Base-by-base conservation (phyloP, 352 stramenopile species). In the Peronospora destructor region DNA sequence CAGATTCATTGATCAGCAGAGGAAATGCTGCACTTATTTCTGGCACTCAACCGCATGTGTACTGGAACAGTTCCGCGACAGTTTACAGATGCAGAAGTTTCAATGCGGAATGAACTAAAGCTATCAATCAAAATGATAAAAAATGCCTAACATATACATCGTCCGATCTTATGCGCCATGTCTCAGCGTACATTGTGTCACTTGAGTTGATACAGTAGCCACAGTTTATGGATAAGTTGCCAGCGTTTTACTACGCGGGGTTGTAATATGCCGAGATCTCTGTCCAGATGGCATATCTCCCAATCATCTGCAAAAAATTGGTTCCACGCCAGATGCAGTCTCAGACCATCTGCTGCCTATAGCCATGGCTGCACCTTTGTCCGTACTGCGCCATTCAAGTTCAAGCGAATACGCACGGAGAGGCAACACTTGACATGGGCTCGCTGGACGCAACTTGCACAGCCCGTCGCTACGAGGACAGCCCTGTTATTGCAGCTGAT, bases 401-500 rank as follows among this genome's bases (percentile, higher is more conserved):
- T 56, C 32, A 60, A 60, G 32, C 6, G 23, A 55, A 45, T 25
- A 35, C 28, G 11, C 17, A 32, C 16, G 30, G 30, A 19, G 45
- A 36, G 45, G 14, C 33, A 37, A 45, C 25, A 50, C 45, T 50
- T 56, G 53, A 50, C 45, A 29, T 50, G 38, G 16, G 30, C 30
- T 63, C 44, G 43, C 49, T 50, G 49, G 43, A 63, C 55, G 49
- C 35, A 58, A 42, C 14, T 54, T 54, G 45, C 30, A 21, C 45
- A 59, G 52, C 44, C 35, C 30, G 46, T 47, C 6, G 21, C 25
- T 21, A 26, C 33, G 30, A 50, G 49, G 49, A 55, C 42, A 54
- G 55, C 49, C 55, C 2, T 30, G 25, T 28, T 26, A 40, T 53
- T 29, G 50, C 45, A 13, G 48, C 40, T 58, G 48, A 63, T 61